Base-by-base conservation (phyloP, 371 early-diverging fungal genomes). In the Coemansia sp. region DNA sequence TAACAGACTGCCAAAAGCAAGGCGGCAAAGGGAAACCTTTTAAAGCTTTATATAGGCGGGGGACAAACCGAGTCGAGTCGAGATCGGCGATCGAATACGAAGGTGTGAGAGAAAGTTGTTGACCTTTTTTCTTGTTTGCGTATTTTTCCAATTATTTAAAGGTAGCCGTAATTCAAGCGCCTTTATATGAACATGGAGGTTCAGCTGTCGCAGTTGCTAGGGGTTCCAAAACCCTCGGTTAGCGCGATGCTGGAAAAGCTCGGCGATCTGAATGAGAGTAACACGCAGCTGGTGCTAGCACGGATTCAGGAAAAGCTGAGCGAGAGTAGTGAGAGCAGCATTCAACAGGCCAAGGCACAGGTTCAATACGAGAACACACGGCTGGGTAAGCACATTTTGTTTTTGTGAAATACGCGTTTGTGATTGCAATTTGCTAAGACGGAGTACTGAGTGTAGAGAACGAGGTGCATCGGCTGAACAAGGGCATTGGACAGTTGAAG, bases 291-390 rank as follows among this genome's bases (percentile, higher is more conserved):
- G 26, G 68, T 71, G 29, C 55, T 68, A 11, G 21, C 34, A 34
- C 59, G 50, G 10, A 42, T 71, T 6, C 69, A 69, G 50, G 45
- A 63, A 29, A 63, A 51, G 37, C 63, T 71, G 3, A 48, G 39
- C 18, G 40, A 71, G 31, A 39, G 18, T 16, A 52, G 10, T 27
- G 40, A 39, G 0, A 40, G 27, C 10, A 59, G 24, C 5, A 31
- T 45, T 0, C 64, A 72, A 24, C 53, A 54, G 24, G 61, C 29
- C 8, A 76, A 72, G 29, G 76, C 76, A 2, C 72, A 67, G 54
- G 51, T 76, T 29, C 68, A 72, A 64, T 76, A 67, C 29, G 76
- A 76, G 5, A 76, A 76, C 63, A 55, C 76, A 22, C 72, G 76
- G 26, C 59, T 76, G 27, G 76, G 76, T 76, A 76, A 61, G 76